A percentile compares a stretch with the other conserved stretches of the same genome.
These are phyloP conservation scores for Fusarium acutatum DNA, from an alignment of 2,329 filamentous ascomycete genomes.

Conservation along the genomic window DNA sequence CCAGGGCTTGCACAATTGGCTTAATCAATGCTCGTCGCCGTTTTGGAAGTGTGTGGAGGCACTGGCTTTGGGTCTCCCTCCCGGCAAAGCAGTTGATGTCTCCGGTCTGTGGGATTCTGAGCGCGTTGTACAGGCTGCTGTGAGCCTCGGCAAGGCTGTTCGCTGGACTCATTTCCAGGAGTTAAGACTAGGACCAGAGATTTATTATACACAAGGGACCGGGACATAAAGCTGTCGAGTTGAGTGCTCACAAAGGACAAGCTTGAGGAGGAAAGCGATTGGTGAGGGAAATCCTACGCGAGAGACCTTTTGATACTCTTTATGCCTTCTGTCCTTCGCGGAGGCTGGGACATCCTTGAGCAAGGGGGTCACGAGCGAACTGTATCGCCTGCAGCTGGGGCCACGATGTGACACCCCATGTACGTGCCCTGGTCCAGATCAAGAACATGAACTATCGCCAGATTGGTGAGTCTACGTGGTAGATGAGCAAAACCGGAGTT, in stretches of 20 bases:
- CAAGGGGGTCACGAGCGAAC: not conserved
- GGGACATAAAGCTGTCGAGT: not conserved
- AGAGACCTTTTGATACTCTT: not conserved
- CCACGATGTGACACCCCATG: not conserved
- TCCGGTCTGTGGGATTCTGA: not conserved
- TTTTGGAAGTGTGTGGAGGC: not conserved
- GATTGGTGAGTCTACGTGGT: not conserved
- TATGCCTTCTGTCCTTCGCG: not conserved
- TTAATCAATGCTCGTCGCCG: not conserved
- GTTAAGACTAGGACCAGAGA: not conserved
- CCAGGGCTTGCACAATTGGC: not conserved
- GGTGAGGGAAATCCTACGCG: not conserved
- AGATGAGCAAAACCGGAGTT: too few relatives aligned
- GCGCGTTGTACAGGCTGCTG: conserved; percentile 3
- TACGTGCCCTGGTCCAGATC: not conserved
- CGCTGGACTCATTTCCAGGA: not conserved
- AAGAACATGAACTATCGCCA: not conserved
- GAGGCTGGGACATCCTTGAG: not conserved
- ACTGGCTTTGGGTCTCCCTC: not conserved
- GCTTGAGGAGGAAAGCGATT: not conserved
- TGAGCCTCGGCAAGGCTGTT: not conserved
- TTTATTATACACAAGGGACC: too few relatives aligned
- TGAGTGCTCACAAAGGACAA: not conserved
- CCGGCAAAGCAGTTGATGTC: not conserved
- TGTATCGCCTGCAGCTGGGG: conserved; percentile 10